These are phyloP conservation scores for Marasmius oreades DNA, from an alignment of 1,284 basidiomycete genomes.

Conservation along the genomic window DNA sequence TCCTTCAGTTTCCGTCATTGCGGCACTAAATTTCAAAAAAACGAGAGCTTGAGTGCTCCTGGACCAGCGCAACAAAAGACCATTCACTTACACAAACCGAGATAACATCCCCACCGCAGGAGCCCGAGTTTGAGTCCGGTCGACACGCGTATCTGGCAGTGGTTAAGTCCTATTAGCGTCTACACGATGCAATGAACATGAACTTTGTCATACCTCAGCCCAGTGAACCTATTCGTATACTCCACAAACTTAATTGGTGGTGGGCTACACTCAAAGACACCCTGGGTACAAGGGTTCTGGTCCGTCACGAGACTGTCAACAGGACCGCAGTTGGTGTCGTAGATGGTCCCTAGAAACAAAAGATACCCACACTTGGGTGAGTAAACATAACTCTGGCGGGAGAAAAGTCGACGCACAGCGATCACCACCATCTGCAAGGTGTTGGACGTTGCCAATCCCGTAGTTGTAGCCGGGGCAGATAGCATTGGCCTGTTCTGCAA, in stretches of 20 bases:
- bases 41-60: background rate
- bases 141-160: constrained; percentile 25
- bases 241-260: constrained; percentile 23
- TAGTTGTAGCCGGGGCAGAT: constrained; percentile 25
- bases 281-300: constrained; percentile 25
- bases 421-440: constrained; percentile 17
- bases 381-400: background rate
- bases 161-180: background rate
- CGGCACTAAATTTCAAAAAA: constrained; percentile 13
- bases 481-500: constrained; percentile 5
- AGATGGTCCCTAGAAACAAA: constrained; percentile 21
- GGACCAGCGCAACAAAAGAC: background rate
- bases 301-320: constrained; percentile 25
- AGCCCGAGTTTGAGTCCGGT: constrained; percentile 22
- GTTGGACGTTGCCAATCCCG: constrained; percentile 22
- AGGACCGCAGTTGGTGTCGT: constrained; percentile 20
- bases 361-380: background rate
- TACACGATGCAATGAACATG: background rate
- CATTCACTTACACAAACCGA: constrained; percentile 25
- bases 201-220: constrained; percentile 14
- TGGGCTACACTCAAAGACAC: constrained; percentile 27
- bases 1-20: constrained; percentile 17
- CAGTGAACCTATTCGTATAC: constrained; percentile 22
- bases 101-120: constrained; percentile 22
- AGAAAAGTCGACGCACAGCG: constrained; percentile 15